phyloP scores from a whole-genome alignment of 768 basidiomycete genomes.

The Auricularia heimuer region DNA sequence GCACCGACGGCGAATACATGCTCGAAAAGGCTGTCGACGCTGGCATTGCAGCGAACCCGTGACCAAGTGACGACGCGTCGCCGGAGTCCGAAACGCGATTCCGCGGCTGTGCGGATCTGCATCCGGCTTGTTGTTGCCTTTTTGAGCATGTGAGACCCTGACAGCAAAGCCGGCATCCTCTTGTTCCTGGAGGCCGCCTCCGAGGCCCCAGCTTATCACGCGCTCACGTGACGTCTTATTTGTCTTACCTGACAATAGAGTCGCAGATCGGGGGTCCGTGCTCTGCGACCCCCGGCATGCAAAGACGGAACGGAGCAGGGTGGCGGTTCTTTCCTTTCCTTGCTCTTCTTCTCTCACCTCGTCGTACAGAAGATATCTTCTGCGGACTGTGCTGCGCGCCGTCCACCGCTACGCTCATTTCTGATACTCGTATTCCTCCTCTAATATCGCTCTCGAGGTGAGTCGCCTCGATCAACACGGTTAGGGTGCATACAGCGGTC shows the following conservation, averaged over 20 bases:
- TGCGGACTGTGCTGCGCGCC: slow-evolving; percentile 1
- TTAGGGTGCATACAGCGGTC: too few relatives aligned
- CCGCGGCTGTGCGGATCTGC: neutral
- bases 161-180: neutral
- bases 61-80: neutral
- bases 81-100: neutral
- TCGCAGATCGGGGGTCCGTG: neutral
- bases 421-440: neutral
- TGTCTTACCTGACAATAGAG: neutral
- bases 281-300: neutral
- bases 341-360: neutral
- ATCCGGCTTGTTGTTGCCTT: neutral
- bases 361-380: neutral
- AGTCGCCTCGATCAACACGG: too few relatives aligned
- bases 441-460: neutral
- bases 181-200: neutral
- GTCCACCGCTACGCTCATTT: neutral
- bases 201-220: neutral
- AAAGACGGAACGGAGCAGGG: neutral
- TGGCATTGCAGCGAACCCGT: neutral
- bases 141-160: neutral
- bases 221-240: neutral
- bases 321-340: neutral
- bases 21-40: neutral
- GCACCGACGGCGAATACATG: neutral